Percentiles rank a stretch among this genome's conserved stretches.
phyloP scores from a whole-genome alignment of 148 eudicot species.

The Camellia japonica region DNA sequence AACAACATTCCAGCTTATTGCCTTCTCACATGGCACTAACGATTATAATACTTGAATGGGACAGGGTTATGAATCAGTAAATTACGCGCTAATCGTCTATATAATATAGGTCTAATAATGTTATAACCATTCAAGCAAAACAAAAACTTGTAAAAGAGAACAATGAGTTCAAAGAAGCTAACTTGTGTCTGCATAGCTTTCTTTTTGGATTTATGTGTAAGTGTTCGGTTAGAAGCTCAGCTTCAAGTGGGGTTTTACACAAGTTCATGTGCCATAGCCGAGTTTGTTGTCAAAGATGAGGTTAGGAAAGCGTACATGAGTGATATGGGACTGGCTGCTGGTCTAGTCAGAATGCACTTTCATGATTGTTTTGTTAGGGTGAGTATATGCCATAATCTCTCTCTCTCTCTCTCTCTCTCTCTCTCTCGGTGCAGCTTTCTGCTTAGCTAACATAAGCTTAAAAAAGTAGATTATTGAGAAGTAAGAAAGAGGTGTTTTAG shows the following conservation, averaged over 20 bases:
- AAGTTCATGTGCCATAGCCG: slow-evolving; percentile 43
- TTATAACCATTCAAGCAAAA: not conserved
- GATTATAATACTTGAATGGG: slow-evolving; percentile 1
- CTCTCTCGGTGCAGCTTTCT: too few species aligned
- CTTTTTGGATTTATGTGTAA: slow-evolving; percentile 33
- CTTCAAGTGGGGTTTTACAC: slow-evolving; percentile 53
- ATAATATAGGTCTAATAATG: slow-evolving; percentile 10
- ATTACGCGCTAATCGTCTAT: not conserved
- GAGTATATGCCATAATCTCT: slow-evolving; percentile 8
- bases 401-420: too few species aligned
- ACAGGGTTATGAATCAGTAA: not conserved
- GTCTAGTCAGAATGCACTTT: slow-evolving; percentile 65
- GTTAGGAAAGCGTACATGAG: slow-evolving; percentile 38
- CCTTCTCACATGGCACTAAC: slow-evolving; percentile 18
- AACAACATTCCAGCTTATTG: slow-evolving; percentile 19
- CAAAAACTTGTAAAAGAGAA: not conserved
- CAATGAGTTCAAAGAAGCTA: slow-evolving; percentile 27
- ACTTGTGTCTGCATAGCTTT: slow-evolving; percentile 14
- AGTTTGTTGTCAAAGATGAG: slow-evolving; percentile 49
- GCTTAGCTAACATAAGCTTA: too few species aligned
- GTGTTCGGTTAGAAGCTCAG: slow-evolving; percentile 37
- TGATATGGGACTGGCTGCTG: slow-evolving; percentile 56
- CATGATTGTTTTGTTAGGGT: slow-evolving; percentile 81
- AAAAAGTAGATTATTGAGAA: too few species aligned
- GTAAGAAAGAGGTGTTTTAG: too few species aligned